Evolutionary conservation across 2,329 filamentous ascomycete genomes (phyloP).

Genomic region (Zymoseptoria pseudotritici): DNA sequence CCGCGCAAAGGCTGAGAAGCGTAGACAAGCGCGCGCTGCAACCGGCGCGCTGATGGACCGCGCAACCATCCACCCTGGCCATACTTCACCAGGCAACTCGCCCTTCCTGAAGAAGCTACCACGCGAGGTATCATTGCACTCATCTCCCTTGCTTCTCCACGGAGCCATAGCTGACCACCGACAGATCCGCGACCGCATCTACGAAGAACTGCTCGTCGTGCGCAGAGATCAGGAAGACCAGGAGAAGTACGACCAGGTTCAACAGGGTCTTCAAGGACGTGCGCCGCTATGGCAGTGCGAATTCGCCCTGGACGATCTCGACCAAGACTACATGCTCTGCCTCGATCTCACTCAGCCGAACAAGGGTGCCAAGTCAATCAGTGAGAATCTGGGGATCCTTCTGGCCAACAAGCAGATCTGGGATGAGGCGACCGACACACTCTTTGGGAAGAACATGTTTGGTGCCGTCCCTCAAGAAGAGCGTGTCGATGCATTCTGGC

Average conservation of each 20-base stretch:
- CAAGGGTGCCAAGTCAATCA: neutral
- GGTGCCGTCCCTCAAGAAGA: conserved; percentile 2
- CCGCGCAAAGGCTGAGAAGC: neutral
- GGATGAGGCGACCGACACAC: conserved; percentile 11
- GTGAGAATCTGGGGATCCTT: conserved; percentile 10
- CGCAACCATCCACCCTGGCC: neutral
- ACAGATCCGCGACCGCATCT: conserved; percentile 13
- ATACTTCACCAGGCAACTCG: conserved; percentile 2
- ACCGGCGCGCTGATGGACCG: neutral
- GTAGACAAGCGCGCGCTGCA: too few species aligned
- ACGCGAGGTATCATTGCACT: neutral
- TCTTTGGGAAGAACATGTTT: conserved; percentile 16
- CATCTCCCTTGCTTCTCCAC: neutral
- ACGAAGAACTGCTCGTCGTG: conserved; percentile 10
- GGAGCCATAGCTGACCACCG: neutral
- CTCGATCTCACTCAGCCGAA: conserved; percentile 1
- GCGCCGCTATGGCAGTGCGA: conserved; percentile 2
- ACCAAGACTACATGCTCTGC: conserved; percentile 5
- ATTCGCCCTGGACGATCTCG: conserved; percentile 1
- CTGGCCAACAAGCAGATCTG: conserved; percentile 16
- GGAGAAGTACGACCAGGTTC: conserved; percentile 1
- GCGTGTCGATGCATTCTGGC: conserved; percentile 8
- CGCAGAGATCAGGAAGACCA: conserved; percentile 2
- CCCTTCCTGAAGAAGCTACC: conserved; percentile 3
- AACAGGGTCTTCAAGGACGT: neutral